Evolutionary conservation across 2,329 filamentous ascomycete species (phyloP), one percentile per base, ranked within the genome.

Genomic region (Pleochaeta shiraiana): DNA sequence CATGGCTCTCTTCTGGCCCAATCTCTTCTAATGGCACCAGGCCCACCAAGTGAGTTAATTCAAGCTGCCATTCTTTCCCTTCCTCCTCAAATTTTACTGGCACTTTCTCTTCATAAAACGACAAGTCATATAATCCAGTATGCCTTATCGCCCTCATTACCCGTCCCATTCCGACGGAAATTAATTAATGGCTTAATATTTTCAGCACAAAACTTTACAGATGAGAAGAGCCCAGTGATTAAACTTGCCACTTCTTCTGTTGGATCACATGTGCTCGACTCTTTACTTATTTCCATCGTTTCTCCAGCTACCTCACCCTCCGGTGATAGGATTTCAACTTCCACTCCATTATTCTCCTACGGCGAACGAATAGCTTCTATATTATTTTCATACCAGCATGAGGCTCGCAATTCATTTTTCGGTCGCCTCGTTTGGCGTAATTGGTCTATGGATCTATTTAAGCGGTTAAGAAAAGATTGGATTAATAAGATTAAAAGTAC

Each of bases 1-100:
- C 91, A 98, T 76, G 89, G 87, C 66, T 90, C 88, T 24, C 80
- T 95, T 59, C 80, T 98, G 31, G 85, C 88, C 9, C 85, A 93
- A 67, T 77, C 87, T 3, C 86, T 98, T 77, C 82, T 97, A 63
- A 76, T 81, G 7, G 85, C 89, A 30, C 82, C 87, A 0, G 89
- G 89, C 0, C 74, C 80, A 0, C 77, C 91, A 1, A 80, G 82
- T 65, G 82, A 82, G 63, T 79, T 91, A 12, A 81, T 95, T 34
- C 88, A 93, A 72, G 81, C 84, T 19, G 82, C 86, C n/a, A 75
- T 93, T 28, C 76, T 85, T 24, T 77, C 81, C 3, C 79, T 87
- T 68, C 76, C 78, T 12, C 73, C 75, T 57, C 81, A 78, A 64
- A 80, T 76, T 26, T 78, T 85, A 64, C 72, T 89, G 34, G 77